phyloP scores from a whole-genome alignment of 2,329 filamentous ascomycete species.

The Aspergillus sp. region DNA sequence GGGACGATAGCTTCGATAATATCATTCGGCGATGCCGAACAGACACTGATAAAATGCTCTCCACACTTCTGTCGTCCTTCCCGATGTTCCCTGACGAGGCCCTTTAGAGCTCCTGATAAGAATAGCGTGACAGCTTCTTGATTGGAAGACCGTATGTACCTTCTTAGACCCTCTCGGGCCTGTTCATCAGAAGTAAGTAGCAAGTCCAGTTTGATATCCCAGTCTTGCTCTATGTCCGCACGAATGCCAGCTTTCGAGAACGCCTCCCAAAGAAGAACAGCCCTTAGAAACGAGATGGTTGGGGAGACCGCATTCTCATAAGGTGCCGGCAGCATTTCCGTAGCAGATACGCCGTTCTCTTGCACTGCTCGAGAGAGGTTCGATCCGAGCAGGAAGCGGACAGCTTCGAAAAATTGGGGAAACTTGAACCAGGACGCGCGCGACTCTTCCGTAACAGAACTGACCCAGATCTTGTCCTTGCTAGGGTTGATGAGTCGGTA shows the following conservation, averaged over 20 bases:
- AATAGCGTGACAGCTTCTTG: slow-evolving; percentile 42
- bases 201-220: slow-evolving; percentile 77
- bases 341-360: slow-evolving; percentile 35
- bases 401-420: slow-evolving; percentile 37
- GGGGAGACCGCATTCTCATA: slow-evolving; percentile 59
- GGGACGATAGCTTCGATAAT: slow-evolving; percentile 51
- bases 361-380: slow-evolving; percentile 21
- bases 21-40: slow-evolving; percentile 55
- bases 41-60: slow-evolving; percentile 53
- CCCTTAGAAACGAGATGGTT: slow-evolving; percentile 68
- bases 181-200: slow-evolving; percentile 68
- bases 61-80: slow-evolving; percentile 46
- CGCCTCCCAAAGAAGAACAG: slow-evolving; percentile 60
- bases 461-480: slow-evolving; percentile 42
- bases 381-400: slow-evolving; percentile 31
- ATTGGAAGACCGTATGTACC: slow-evolving; percentile 30
- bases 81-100: slow-evolving; percentile 40
- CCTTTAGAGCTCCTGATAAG: slow-evolving; percentile 46
- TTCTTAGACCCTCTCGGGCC: slow-evolving; percentile 56
- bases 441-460: slow-evolving; percentile 53
- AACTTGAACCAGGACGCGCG: slow-evolving; percentile 42
- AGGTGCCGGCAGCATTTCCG: slow-evolving; percentile 25
- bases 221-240: slow-evolving; percentile 69
- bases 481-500: slow-evolving; percentile 60
- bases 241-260: slow-evolving; percentile 45